These are phyloP conservation scores for Solanum corneliomulleri DNA, from an alignment of 257 asterid species.

Conservation along the genomic window DNA sequence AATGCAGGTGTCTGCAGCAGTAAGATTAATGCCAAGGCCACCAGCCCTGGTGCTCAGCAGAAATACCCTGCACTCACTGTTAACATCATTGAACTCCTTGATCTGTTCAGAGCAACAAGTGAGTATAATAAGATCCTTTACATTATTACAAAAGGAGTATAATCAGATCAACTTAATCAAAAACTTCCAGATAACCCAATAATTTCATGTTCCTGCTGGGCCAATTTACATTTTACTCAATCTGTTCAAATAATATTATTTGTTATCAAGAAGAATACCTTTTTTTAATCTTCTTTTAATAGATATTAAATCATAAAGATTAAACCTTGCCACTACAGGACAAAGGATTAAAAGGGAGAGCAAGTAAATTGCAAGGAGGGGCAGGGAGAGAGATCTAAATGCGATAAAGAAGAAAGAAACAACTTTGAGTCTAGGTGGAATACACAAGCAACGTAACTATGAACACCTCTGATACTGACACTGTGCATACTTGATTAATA, in stretches of 20 bases:
- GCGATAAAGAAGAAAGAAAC: not conserved
- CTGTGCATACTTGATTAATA: not conserved
- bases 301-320: not conserved
- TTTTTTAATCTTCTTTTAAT: not conserved
- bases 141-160: not conserved
- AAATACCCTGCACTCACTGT: conserved; percentile 56
- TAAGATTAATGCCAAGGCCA: conserved; percentile 96
- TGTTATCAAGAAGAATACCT: not conserved
- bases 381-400: not conserved
- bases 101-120: conserved; percentile 38
- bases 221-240: not conserved
- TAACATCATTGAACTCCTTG: conserved; percentile 63
- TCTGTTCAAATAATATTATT: not conserved
- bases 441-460: not conserved
- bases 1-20: conserved; percentile 98
- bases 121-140: not conserved
- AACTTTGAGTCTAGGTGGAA: not conserved
- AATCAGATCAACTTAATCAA: not conserved
- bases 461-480: not conserved
- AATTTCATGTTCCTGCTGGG: not conserved
- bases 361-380: not conserved
- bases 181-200: not conserved
- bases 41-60: conserved; percentile 99
- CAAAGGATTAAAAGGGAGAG: not conserved
- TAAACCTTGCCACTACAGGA: not conserved